Conservation (phyloP, 1,284 basidiomycete species). For the Vanrija sp. region DNA sequence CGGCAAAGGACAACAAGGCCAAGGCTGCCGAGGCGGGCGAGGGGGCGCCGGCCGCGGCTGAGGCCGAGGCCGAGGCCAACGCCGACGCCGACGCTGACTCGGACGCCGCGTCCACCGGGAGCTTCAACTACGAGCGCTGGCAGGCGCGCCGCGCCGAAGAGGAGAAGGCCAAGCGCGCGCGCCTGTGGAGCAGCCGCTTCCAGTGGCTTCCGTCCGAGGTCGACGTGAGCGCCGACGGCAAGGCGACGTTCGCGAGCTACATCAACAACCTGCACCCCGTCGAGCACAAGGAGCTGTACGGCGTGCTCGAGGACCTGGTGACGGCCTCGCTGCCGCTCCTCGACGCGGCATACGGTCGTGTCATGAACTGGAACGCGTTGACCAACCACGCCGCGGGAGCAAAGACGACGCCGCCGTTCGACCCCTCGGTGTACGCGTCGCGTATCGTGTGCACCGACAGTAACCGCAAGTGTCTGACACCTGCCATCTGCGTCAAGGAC, state of each 20-base stretch:
- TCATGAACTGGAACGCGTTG: not conserved
- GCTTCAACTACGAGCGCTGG: not conserved
- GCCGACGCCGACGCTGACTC: too few species aligned
- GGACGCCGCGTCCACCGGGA: too few species aligned
- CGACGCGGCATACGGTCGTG: conserved; percentile 5
- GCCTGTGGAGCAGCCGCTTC: not conserved
- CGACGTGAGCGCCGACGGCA: not conserved
- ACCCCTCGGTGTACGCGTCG: not conserved
- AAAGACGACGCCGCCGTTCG: not conserved
- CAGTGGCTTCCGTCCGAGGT: conserved; percentile 17
- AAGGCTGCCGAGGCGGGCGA: not conserved
- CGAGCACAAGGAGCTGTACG: conserved; percentile 2
- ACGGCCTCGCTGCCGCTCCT: conserved; percentile 1
- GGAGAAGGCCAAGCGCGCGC: not conserved
- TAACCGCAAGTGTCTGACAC: conserved; percentile 3
- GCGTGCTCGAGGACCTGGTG: conserved; percentile 3
- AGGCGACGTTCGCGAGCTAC: conserved; percentile 1
- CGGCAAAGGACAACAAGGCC: not conserved
- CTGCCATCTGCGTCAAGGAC: not conserved
- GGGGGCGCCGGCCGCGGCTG: too few species aligned
- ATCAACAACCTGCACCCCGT: not conserved
- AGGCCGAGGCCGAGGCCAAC: too few species aligned
- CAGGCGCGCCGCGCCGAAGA: not conserved
- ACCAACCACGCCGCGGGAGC: too few species aligned
- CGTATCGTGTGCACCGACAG: conserved; percentile 2